Evolutionary conservation across 495 filamentous ascomycete species (phyloP).

Genomic region (Margaritispora aquatica): DNA sequence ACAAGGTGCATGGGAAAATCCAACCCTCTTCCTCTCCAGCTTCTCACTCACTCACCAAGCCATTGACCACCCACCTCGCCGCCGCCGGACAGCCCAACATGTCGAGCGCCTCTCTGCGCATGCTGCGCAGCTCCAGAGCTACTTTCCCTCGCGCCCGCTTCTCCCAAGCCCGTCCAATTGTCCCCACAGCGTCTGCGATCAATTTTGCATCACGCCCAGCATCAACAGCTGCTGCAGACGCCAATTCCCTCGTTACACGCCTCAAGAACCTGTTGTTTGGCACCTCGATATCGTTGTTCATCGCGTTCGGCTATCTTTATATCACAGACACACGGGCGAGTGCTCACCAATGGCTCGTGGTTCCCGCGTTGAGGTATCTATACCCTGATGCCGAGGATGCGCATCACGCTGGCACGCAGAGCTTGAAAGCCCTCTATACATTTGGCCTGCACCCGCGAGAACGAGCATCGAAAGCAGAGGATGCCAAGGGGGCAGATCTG

Average conservation of each 20-base stretch:
- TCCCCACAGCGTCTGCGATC: background rate
- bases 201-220: conserved; percentile 24
- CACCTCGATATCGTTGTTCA: conserved; percentile 43
- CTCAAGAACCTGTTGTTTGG: conserved; percentile 48
- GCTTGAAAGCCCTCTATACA: conserved; percentile 61
- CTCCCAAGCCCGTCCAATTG: conserved; percentile 13
- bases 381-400: conserved; percentile 87
- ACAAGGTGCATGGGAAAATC: background rate
- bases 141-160: conserved; percentile 4
- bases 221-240: conserved; percentile 26
- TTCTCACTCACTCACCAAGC: too few species aligned
- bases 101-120: conserved; percentile 8
- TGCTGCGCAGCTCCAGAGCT: conserved; percentile 8
- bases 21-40: background rate
- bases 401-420: conserved; percentile 67
- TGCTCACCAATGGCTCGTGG: conserved; percentile 73
- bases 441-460: conserved; percentile 71
- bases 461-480: conserved; percentile 31
- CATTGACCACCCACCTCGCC: background rate
- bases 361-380: conserved; percentile 62
- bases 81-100: conserved; percentile 1
- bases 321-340: conserved; percentile 86
- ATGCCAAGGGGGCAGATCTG: conserved; percentile 23
- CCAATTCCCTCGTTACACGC: conserved; percentile 29
- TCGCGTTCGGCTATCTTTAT: conserved; percentile 62